Percentiles rank a stretch among this genome's conserved stretches.
phyloP scores from a whole-genome alignment of 768 basidiomycete genomes.

The Amanita phalloides region DNA sequence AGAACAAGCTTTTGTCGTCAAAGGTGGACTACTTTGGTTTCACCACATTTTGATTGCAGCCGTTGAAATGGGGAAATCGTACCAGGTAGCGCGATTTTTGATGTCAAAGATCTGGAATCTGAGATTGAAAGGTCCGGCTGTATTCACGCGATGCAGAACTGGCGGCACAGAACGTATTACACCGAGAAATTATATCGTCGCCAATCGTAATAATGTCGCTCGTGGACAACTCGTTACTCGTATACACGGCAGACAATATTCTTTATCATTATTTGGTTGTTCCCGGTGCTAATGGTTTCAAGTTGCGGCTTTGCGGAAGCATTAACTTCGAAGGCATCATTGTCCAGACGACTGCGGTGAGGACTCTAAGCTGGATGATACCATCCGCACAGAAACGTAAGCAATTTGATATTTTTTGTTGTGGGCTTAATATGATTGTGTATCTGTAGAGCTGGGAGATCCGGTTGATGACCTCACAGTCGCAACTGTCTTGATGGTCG shows the following conservation, averaged over 20 bases:
- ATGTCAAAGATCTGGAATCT: conserved; percentile 1
- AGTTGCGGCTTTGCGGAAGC: conserved; percentile 84
- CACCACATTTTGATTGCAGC: conserved; percentile 91
- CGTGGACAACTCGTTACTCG: conserved; percentile 89
- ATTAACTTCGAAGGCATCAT: conserved; percentile 93
- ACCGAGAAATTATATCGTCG: conserved; percentile 65
- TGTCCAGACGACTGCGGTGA: conserved; percentile 68
- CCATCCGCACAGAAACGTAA: conserved; percentile 86
- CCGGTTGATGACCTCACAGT: conserved; percentile 87
- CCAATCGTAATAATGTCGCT: conserved; percentile 82
- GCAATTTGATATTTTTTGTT: conserved; percentile 16
- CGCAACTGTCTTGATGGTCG: conserved; percentile 92
- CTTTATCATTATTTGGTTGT: conserved; percentile 87
- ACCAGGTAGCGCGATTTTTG: conserved; percentile 42
- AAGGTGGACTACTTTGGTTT: conserved; percentile 93
- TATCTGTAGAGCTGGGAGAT: conserved; percentile 72
- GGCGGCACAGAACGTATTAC: conserved; percentile 70
- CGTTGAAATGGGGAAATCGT: conserved; percentile 69
- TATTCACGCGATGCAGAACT: conserved; percentile 91
- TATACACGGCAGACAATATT: conserved; percentile 92
- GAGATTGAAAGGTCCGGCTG: conserved; percentile 58
- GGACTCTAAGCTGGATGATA: conserved; percentile 96
- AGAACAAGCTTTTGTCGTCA: conserved; percentile 79
- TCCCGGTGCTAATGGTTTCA: conserved; percentile 74
- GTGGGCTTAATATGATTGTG: not conserved